Base-by-base conservation (phyloP, 495 filamentous ascomycete genomes). In the Poronia punctata region DNA sequence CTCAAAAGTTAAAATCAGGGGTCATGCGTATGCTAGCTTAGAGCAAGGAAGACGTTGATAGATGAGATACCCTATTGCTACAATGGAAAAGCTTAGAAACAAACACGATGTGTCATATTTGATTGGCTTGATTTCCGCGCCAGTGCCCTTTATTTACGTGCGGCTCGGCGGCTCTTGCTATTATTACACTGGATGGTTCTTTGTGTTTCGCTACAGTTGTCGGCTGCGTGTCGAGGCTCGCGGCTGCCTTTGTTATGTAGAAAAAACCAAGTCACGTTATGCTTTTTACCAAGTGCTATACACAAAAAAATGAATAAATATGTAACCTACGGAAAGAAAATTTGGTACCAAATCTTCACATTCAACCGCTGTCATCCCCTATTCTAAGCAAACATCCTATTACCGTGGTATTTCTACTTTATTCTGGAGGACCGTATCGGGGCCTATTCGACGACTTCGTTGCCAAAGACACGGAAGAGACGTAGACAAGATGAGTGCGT, bases 51-150 rank as follows among this genome's bases (percentile, higher is more conserved):
- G 14, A 32, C 6, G 30, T 23, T 11, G 15, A 23, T 38, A 38
- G 14, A 31, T 30, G 24, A 46, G 41, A 52, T 52, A 48, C 52
- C 48, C 48, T 14, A 45, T 45, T 45, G 36, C 39, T 42, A 20
- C 15, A 34, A 16, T 38, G 23, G 15, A 35, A 37, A 29, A 10
- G 3, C 16, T 34, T 42, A 1, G 14, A 28, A 24, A 35, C 11
- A 11, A 42, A 25, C 5, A 6, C 30, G 11, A n/a, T n/a, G n/a
- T n/a, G n/a, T n/a, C n/a, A n/a, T n/a, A n/a, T n/a, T n/a, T n/a
- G n/a, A n/a, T n/a, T 29, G 4, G 10, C 28, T 31, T 2, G 18
- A 31, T 5, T 31, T 7, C 15, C 11, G 28, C n/a, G 2, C 9
- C 12, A 5, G 11, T 3, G 11, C 28, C 12, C 28, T 3, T 2